A percentile compares a stretch with the other conserved stretches of the same genome.
These are phyloP conservation scores for Epicoccum sorghinum DNA, from an alignment of 2,329 filamentous ascomycete species.

Conservation along the genomic window DNA sequence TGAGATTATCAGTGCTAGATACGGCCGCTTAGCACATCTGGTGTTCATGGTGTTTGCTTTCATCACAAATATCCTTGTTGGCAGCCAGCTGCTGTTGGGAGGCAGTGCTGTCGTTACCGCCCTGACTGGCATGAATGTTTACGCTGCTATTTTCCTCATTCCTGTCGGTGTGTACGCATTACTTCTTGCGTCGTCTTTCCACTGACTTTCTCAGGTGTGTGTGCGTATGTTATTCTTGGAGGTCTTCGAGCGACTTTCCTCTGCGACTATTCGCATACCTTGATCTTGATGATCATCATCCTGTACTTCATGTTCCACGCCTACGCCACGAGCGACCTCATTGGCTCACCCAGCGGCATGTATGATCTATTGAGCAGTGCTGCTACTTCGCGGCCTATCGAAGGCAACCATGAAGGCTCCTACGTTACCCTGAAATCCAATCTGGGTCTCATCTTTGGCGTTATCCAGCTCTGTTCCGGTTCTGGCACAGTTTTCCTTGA, in stretches of 20 bases:
- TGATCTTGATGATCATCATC: constrained; percentile 53
- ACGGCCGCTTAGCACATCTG: constrained; percentile 47
- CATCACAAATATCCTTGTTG: constrained; percentile 54
- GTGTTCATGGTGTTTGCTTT: constrained; percentile 51
- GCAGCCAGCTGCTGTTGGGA: constrained; percentile 51
- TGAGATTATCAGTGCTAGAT: constrained; percentile 51
- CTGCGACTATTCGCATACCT: constrained; percentile 49
- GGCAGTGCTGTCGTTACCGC: constrained; percentile 53
- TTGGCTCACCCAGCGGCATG: constrained; percentile 49
- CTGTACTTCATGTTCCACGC: constrained; percentile 54
- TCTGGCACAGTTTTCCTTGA: constrained; percentile 50
- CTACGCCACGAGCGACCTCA: constrained; percentile 48
- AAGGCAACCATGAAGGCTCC: constrained; percentile 49
- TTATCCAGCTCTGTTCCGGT: constrained; percentile 51
- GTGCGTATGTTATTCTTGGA: constrained; percentile 43
- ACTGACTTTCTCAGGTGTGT: constrained; percentile 37
- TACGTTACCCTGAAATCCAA: constrained; percentile 52
- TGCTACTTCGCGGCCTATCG: constrained; percentile 44
- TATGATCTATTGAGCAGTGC: constrained; percentile 51
- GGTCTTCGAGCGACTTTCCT: constrained; percentile 53
- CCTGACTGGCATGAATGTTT: constrained; percentile 53
- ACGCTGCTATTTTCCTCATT: constrained; percentile 53
- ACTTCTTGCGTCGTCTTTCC: background rate
- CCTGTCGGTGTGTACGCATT: constrained; percentile 41
- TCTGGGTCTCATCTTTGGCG: constrained; percentile 52